A percentile compares a stretch with the other conserved stretches of the same genome.
Evolutionary conservation across 1,139 yeast genomes (phyloP).

Genomic region (Geotrichum bryndzae): DNA sequence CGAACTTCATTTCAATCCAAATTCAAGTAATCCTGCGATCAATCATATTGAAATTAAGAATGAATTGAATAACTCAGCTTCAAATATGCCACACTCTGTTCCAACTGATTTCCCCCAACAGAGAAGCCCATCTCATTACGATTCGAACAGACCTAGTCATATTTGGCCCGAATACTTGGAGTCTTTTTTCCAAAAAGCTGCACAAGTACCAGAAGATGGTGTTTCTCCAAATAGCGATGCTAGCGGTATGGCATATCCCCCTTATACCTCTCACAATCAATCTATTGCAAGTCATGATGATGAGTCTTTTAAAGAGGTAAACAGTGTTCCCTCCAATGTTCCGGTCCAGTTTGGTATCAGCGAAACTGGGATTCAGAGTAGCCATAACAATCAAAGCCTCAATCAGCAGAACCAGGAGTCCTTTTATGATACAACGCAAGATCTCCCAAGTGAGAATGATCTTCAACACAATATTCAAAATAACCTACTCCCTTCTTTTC

Average conservation of each 20-base stretch:
- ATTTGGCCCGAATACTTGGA: conserved; percentile 25
- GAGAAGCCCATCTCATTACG: background rate
- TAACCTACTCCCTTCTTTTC: background rate
- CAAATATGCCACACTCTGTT: background rate
- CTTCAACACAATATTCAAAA: background rate
- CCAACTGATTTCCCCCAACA: background rate
- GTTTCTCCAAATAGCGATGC: conserved; percentile 21
- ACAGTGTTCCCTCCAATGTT: background rate
- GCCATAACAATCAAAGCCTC: background rate
- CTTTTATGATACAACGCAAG: background rate
- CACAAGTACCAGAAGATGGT: conserved; percentile 22
- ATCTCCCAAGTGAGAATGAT: background rate
- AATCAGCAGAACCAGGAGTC: background rate
- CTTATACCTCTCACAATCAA: background rate
- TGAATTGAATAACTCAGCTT: background rate
- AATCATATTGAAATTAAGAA: background rate
- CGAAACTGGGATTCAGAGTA: background rate
- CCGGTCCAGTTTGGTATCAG: background rate
- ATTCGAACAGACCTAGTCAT: background rate
- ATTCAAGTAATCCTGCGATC: background rate
- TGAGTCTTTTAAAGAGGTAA: background rate
- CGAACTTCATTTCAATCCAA: background rate
- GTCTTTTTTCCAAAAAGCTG: conserved; percentile 29
- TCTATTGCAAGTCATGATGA: background rate
- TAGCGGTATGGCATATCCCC: background rate